phyloP scores from a whole-genome alignment of 495 filamentous ascomycete species.

The Hypoxylon fuscum region DNA sequence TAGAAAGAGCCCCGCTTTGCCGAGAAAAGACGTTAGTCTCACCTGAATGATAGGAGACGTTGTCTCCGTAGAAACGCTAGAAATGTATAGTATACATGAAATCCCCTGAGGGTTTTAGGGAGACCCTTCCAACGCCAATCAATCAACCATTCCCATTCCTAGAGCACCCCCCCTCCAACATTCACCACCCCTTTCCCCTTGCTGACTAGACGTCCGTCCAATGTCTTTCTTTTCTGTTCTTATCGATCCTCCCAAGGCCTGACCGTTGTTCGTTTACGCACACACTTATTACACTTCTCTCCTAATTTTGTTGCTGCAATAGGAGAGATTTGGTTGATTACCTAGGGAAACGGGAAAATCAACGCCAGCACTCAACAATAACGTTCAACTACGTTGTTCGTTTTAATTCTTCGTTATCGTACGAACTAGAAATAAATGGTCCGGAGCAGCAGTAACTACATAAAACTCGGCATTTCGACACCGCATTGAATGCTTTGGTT shows the following conservation, averaged over 20 bases:
- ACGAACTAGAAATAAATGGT: neutral
- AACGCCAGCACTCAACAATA: no score
- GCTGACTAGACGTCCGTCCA: constrained; percentile 33
- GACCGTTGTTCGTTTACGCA: constrained; percentile 27
- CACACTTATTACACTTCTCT: neutral
- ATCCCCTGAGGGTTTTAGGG: constrained; percentile 26
- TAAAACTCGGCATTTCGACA: constrained; percentile 14
- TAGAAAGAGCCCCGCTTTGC: constrained; percentile 17
- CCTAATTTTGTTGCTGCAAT: no score
- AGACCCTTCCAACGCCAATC: constrained; percentile 41
- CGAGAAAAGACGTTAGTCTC: neutral
- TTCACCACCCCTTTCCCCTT: constrained; percentile 29
- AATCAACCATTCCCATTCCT: constrained; percentile 14
- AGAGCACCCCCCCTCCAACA: neutral
- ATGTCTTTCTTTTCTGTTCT: constrained; percentile 35
- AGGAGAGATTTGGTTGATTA: neutral
- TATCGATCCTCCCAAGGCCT: constrained; percentile 15
- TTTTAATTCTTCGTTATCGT: neutral
- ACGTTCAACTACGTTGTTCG: no score
- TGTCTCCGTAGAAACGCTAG: neutral
- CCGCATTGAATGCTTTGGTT: constrained; percentile 38
- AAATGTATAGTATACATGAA: constrained; percentile 20
- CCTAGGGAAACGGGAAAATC: constrained; percentile 1
- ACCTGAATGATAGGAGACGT: no score
- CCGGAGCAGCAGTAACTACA: constrained; percentile 3